A percentile compares a stretch with the other conserved stretches of the same genome.
These are phyloP conservation scores for Uronychia binucleata DNA, from an alignment of 73 alveolate genomes.

Conservation along the genomic window DNA sequence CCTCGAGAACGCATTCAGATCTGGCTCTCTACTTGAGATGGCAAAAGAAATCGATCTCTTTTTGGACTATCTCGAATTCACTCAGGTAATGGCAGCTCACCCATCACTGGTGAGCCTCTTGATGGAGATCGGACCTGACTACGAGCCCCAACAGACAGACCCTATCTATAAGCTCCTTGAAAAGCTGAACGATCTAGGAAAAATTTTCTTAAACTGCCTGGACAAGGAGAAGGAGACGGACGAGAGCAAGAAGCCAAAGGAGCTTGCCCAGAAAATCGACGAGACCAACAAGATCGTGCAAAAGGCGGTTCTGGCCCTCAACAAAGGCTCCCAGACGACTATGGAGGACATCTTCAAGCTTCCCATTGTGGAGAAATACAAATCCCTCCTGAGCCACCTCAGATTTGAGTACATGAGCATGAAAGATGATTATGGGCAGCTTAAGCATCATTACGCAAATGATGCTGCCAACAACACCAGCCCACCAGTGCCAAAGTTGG, in stretches of 20 bases:
- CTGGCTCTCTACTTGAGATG: constrained; percentile 95
- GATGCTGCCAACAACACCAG: constrained; percentile 35
- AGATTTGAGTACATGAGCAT: constrained; percentile 91
- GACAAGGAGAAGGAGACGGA: constrained; percentile 42
- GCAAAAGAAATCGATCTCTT: constrained; percentile 91
- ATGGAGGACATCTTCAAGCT: constrained; percentile 74
- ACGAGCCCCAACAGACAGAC: constrained; percentile 90
- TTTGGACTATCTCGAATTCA: constrained; percentile 83
- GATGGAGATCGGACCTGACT: constrained; percentile 88
- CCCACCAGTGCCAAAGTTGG: constrained; percentile 90
- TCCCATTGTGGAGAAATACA: constrained; percentile 84
- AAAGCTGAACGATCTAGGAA: constrained; percentile 76
- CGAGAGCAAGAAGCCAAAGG: constrained; percentile 72
- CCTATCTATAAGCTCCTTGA: constrained; percentile 76
- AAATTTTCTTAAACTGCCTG: constrained; percentile 83
- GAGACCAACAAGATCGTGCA: constrained; percentile 75
- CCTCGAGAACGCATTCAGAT: constrained; percentile 93
- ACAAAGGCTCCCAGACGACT: constrained; percentile 45
- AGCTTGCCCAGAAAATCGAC: constrained; percentile 83
- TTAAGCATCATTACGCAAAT: constrained; percentile 54
- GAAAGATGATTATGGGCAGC: constrained; percentile 53
- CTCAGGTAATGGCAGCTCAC: constrained; percentile 76
- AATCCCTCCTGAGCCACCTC: constrained; percentile 64
- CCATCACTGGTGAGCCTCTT: constrained; percentile 72
- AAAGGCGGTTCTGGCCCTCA: constrained; percentile 68